Percentiles rank a stretch among this genome's conserved stretches.
Conservation (phyloP, 2,329 filamentous ascomycete species). For the Xenoacremonium recifei region DNA sequence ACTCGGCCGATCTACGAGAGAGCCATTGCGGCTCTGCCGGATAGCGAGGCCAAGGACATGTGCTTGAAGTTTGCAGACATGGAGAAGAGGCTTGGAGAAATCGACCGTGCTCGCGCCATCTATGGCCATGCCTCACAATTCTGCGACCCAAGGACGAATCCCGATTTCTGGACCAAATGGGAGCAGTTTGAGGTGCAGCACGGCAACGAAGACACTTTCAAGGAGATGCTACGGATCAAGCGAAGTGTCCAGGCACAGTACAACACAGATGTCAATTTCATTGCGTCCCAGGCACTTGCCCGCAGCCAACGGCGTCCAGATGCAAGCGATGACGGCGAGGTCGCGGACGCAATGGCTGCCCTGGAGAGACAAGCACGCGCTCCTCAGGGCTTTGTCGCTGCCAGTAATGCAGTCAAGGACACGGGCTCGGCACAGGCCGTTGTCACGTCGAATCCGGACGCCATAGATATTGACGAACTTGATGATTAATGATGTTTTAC, state of each 20-base stretch:
- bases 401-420: constrained; percentile 70
- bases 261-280: constrained; percentile 98
- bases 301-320: constrained; percentile 67
- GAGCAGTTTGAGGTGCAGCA: constrained; percentile 96
- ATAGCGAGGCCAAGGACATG: constrained; percentile 93
- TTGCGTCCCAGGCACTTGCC: constrained; percentile 91
- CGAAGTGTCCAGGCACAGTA: constrained; percentile 95
- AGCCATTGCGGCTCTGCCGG: constrained; percentile 89
- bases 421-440: constrained; percentile 36
- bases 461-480: constrained; percentile 75
- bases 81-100: constrained; percentile 87
- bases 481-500: constrained; percentile 53
- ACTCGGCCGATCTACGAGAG: constrained; percentile 95
- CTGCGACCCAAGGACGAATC: constrained; percentile 88
- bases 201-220: constrained; percentile 98
- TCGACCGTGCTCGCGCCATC: constrained; percentile 91
- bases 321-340: constrained; percentile 44
- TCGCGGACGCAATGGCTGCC: constrained; percentile 82
- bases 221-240: constrained; percentile 98
- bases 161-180: constrained; percentile 94
- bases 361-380: constrained; percentile 86
- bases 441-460: constrained; percentile 73
- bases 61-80: constrained; percentile 98
- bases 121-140: constrained; percentile 97
- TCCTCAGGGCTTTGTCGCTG: constrained; percentile 86